Evolutionary conservation across 129 eudicot species (phyloP).

Genomic region (sunflower (Helianthus annuus)): HanXRQr2.0-SUNRISE NC_035448.2:114439029-114439528

Average conservation of each 20-base stretch:
- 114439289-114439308: slow-evolving; percentile 69
- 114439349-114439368: slow-evolving; percentile 55
- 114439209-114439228: slow-evolving; percentile 42
- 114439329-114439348: slow-evolving; percentile 47
- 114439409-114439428: too few relatives aligned
- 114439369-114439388: slow-evolving; percentile 4
- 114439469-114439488: not conserved
- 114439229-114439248: slow-evolving; percentile 48
- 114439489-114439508: not conserved
- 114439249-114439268: slow-evolving; percentile 35
- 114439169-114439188: too few relatives aligned
- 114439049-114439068: too few relatives aligned
- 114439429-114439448: too few relatives aligned
- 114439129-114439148: too few relatives aligned
- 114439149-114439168: too few relatives aligned
- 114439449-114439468: not conserved
- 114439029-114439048: too few relatives aligned
- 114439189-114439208: not conserved
- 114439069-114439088: too few relatives aligned
- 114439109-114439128: too few relatives aligned
- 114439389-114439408: not conserved
- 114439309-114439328: slow-evolving; percentile 53
- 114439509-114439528: not conserved
- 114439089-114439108: too few relatives aligned
- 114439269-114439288: slow-evolving; percentile 45